A percentile compares a stretch with the other conserved stretches of the same genome.
Conservation (phyloP, 2,329 filamentous ascomycete genomes). For the Thermoascus crustaceus region DNA sequence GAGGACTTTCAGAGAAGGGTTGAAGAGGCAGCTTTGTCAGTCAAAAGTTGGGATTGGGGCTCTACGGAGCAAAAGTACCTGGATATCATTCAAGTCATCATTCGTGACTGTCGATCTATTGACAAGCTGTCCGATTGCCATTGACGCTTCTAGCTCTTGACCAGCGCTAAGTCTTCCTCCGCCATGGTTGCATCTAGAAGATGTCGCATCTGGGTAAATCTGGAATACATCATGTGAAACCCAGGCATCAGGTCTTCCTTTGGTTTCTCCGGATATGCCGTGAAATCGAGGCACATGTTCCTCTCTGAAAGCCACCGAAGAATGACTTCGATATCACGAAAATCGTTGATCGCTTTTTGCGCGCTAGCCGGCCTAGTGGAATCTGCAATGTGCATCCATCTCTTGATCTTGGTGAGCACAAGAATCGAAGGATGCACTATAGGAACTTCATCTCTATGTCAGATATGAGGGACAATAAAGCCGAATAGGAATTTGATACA, state of each 20-base stretch:
- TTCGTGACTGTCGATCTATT: slow-evolving; percentile 7
- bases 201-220: too few relatives aligned
- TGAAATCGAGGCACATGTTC: neutral
- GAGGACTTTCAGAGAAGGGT: slow-evolving; percentile 10
- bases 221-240: too few relatives aligned
- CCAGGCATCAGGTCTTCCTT: slow-evolving; percentile 2
- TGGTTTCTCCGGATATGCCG: neutral
- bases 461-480: too few relatives aligned
- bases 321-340: neutral
- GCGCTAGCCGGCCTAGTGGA: neutral
- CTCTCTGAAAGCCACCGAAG: neutral
- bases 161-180: too few relatives aligned
- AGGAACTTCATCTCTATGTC: too few relatives aligned
- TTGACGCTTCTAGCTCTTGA: too few relatives aligned
- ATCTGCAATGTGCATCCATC: neutral
- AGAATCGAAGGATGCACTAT: too few relatives aligned
- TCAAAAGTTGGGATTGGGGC: slow-evolving; percentile 10
- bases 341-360: neutral
- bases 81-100: slow-evolving; percentile 5
- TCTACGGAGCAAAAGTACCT: slow-evolving; percentile 4
- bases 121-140: neutral
- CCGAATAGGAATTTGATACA: too few relatives aligned
- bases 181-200: too few relatives aligned
- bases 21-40: slow-evolving; percentile 5
- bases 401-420: too few relatives aligned